These are phyloP conservation scores for Rhododendron henanense DNA, from an alignment of 148 eudicot genomes.

Conservation along the genomic window DNA sequence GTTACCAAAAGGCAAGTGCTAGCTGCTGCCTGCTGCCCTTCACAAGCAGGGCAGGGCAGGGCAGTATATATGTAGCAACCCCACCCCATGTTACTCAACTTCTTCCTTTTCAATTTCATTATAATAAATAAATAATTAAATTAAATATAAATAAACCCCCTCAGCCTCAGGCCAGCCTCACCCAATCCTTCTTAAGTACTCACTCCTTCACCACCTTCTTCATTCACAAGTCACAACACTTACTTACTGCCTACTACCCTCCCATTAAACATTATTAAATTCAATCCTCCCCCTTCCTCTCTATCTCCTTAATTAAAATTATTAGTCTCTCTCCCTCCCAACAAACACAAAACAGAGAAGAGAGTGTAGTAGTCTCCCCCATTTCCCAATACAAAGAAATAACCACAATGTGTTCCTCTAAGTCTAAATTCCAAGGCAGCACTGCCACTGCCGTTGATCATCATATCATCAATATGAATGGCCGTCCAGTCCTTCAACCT, in stretches of 20 bases:
- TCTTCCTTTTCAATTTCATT: not conserved
- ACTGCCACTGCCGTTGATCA: constrained; percentile 2
- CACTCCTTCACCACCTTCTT: not conserved
- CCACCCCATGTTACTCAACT: constrained; percentile 39
- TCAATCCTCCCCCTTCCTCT: not conserved
- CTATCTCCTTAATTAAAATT: no score
- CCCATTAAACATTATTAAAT: not conserved
- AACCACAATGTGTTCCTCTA: constrained; percentile 36
- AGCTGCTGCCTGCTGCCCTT: constrained; percentile 3
- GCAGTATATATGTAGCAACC: not conserved
- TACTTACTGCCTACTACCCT: not conserved
- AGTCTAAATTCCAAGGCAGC: constrained; percentile 25
- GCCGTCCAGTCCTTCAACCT: constrained; percentile 55
- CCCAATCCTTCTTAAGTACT: no score
- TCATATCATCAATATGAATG: constrained; percentile 38
- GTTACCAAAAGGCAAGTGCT: constrained; percentile 20
- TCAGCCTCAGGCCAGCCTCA: no score
- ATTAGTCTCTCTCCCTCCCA: no score
- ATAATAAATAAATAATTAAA: not conserved
- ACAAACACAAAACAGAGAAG: not conserved
- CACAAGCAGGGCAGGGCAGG: constrained; percentile 11
- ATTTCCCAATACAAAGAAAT: not conserved
- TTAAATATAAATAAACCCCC: not conserved
- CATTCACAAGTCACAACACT: not conserved
- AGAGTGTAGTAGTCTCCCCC: no score